These are phyloP conservation scores for Elaeis guineensis DNA, from an alignment of 176 grass and related monocot genomes.

Conservation along the genomic window DNA sequence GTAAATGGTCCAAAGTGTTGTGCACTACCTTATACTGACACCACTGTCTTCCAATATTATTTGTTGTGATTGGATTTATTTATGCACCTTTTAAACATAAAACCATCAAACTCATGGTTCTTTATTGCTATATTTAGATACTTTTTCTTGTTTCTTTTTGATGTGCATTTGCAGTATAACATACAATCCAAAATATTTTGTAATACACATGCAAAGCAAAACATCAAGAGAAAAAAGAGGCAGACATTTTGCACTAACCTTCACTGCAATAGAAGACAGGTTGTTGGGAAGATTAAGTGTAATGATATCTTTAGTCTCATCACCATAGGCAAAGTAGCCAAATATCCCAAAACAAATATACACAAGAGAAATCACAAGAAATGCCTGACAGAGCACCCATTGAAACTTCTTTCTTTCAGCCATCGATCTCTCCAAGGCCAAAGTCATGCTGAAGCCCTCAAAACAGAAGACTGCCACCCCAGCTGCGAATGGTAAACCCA, in stretches of 20 bases:
- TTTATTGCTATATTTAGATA: too few species aligned
- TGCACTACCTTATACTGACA: too few species aligned
- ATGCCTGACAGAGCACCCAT: slow-evolving; percentile 68
- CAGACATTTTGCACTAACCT: slow-evolving; percentile 42
- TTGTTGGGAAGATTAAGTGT: slow-evolving; percentile 85
- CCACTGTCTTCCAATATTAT: too few species aligned
- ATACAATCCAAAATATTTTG: too few species aligned
- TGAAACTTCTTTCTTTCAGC: slow-evolving; percentile 65
- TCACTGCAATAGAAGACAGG: slow-evolving; percentile 56
- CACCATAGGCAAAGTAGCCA: slow-evolving; percentile 83
- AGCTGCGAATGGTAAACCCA: slow-evolving; percentile 51
- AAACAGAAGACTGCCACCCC: slow-evolving; percentile 87
- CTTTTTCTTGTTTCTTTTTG: too few species aligned
- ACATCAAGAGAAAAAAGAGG: too few species aligned
- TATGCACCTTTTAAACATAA: too few species aligned
- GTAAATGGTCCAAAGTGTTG: too few species aligned
- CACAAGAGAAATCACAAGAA: slow-evolving; percentile 44
- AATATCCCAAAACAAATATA: slow-evolving; percentile 76
- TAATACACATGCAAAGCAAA: too few species aligned
- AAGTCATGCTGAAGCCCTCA: slow-evolving; percentile 88
- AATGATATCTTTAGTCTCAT: slow-evolving; percentile 79
- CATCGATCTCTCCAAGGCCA: slow-evolving; percentile 83
- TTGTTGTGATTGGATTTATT: too few species aligned
- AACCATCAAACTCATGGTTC: too few species aligned
- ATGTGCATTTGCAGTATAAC: too few species aligned